Evolutionary conservation across 257 asterid species (phyloP).

Genomic region (Plantago ovata): DNA sequence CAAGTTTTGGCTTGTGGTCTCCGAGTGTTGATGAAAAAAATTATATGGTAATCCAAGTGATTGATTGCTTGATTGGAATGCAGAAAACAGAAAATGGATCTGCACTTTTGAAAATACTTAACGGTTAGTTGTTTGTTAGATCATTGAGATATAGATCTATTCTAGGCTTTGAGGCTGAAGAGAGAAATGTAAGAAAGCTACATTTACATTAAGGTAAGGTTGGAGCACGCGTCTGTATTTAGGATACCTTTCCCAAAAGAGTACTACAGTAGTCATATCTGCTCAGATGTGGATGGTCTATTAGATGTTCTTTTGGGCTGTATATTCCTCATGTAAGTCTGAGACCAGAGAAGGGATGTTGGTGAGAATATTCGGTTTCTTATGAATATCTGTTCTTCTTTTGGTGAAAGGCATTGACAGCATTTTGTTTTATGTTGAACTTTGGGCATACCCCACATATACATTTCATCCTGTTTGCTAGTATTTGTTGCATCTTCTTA

Average conservation of each 20-base stretch:
- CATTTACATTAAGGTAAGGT: background rate
- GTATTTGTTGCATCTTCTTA: background rate
- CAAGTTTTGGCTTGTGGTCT: background rate
- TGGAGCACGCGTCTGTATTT: background rate
- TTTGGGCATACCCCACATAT: background rate
- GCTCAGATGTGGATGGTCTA: background rate
- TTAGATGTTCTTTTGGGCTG: background rate
- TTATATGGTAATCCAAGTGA: background rate
- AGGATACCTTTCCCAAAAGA: background rate
- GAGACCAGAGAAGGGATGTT: background rate
- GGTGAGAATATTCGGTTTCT: background rate
- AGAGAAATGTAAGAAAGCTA: background rate
- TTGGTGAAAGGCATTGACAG: background rate
- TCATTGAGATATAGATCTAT: background rate
- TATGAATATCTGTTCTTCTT: background rate
- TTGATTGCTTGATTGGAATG: background rate
- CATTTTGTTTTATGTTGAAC: background rate
- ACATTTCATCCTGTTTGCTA: background rate
- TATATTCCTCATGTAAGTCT: background rate
- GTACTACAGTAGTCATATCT: background rate
- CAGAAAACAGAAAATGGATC: background rate
- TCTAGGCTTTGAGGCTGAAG: background rate
- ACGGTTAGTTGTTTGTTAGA: constrained; percentile 1
- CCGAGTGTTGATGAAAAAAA: background rate
- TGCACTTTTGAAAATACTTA: background rate